A percentile compares a stretch with the other conserved stretches of the same genome.
Evolutionary conservation across 805 yeast genomes (phyloP).

Genomic region (Cyberlindnera petersonii): DNA sequence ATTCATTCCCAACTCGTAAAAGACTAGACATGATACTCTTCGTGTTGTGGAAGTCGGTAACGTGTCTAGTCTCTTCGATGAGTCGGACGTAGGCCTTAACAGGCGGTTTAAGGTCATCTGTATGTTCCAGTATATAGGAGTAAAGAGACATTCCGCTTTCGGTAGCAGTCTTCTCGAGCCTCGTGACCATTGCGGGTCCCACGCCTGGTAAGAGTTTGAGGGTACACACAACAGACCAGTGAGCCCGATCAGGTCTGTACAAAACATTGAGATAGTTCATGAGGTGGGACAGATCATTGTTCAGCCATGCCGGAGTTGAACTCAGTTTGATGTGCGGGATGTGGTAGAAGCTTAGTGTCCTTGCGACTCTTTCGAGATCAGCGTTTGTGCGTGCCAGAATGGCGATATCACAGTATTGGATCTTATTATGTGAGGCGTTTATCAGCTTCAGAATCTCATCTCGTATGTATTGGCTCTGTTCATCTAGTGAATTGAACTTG

Average conservation of each 20-base stretch:
- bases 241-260: slow-evolving; percentile 27
- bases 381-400: slow-evolving; percentile 50
- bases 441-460: slow-evolving; percentile 42
- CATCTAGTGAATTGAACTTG: slow-evolving; percentile 28
- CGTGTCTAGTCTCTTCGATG: slow-evolving; percentile 18
- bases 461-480: slow-evolving; percentile 42
- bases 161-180: slow-evolving; percentile 13
- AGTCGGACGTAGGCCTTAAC: slow-evolving; percentile 28
- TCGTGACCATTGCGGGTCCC: slow-evolving; percentile 25
- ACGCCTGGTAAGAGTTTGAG: slow-evolving; percentile 23
- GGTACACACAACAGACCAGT: slow-evolving; percentile 29
- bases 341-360: slow-evolving; percentile 37
- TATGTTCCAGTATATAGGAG: slow-evolving; percentile 6
- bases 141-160: slow-evolving; percentile 7
- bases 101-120: slow-evolving; percentile 20
- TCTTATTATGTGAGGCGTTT: slow-evolving; percentile 37
- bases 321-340: slow-evolving; percentile 42
- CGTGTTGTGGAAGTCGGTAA: slow-evolving; percentile 16
- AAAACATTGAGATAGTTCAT: slow-evolving; percentile 46
- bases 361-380: slow-evolving; percentile 39
- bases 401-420: slow-evolving; percentile 47
- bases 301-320: slow-evolving; percentile 49
- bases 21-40: slow-evolving; percentile 15
- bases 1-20: slow-evolving; percentile 11
- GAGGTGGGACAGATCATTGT: slow-evolving; percentile 38